Conservation (phyloP, 495 filamentous ascomycete species). For the Pyronema domesticum region DNA sequence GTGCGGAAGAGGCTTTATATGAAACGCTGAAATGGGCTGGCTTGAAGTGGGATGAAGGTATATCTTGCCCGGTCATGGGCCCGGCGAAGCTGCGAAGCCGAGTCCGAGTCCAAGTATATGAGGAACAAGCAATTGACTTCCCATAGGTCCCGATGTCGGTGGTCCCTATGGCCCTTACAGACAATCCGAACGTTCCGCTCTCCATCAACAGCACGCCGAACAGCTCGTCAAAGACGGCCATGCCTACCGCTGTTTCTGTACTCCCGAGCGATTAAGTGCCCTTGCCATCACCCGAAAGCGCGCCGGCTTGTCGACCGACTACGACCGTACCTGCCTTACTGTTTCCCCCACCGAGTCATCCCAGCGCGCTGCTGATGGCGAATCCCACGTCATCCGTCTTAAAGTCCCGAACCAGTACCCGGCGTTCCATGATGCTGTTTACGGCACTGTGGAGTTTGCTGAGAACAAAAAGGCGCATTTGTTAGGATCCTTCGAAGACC, state of each 20-base stretch:
- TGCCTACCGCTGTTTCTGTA: constrained; percentile 90
- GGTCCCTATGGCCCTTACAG: constrained; percentile 73
- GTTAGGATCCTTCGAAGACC: constrained; percentile 44
- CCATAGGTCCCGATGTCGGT: constrained; percentile 53
- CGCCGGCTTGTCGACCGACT: constrained; percentile 45
- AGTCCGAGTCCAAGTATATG: neutral
- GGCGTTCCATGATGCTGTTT: constrained; percentile 55
- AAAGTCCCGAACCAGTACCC: constrained; percentile 42
- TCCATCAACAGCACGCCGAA: constrained; percentile 58
- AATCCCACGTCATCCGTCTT: constrained; percentile 63
- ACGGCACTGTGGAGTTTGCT: constrained; percentile 41
- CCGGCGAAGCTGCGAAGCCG: no score
- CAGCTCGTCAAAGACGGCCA: constrained; percentile 49
- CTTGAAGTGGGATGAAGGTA: constrained; percentile 86
- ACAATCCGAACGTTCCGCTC: constrained; percentile 63
- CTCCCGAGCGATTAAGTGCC: constrained; percentile 45
- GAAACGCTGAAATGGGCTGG: constrained; percentile 78
- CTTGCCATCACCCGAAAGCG: constrained; percentile 42
- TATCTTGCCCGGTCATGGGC: neutral
- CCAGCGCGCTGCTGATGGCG: constrained; percentile 44
- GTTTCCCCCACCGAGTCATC: constrained; percentile 51
- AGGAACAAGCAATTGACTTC: neutral
- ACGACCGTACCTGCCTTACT: constrained; percentile 58
- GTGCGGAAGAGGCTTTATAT: constrained; percentile 57
- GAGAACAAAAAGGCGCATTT: constrained; percentile 26